Base-by-base conservation (phyloP, 345 rosid genomes). In the Geranium rotundifolium region DNA sequence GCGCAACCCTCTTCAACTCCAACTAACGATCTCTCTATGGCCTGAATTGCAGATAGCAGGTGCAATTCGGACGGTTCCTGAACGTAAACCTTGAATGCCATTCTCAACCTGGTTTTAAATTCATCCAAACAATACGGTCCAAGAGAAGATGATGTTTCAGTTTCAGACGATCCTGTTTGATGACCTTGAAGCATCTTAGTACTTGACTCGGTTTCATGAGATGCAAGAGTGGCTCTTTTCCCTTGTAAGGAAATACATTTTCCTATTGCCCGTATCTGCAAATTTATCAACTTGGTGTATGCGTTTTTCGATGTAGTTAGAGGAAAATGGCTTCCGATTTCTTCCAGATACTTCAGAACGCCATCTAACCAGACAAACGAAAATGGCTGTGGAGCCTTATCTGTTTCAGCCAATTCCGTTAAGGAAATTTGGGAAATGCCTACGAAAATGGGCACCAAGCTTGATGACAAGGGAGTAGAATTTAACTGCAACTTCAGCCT, bases 221-320 rank as follows among this genome's bases (percentile, higher is more conserved):
- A 83, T 54, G 83, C 85, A 67, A 90, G 75, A 59, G 85, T 78
- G 31, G 93, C 89, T 68, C 71, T 69, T 71, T 88, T 93, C 61
- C 95, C 96, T 73, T 82, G 97, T 62, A 90, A 73, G 41, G 83
- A 77, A 72, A 85, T 84, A 84, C 90, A 93, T 80, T 85, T 90
- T 57, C 95, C 97, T 66, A 85, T 72, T 20, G 83, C 92, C 76
- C 73, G 81, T 67, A 88, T 70, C 72, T 85, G 96, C 66, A 85
- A 80, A 69, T 75, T 83, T 67, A 93, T 72, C 68, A 90, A 72
- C 73, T 77, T 80, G 59, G 83, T 64, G 75, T 84, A 84, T 56
- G 67, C 19, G 70, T 75, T 73, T 71, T 67, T 65, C 57, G 82
- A 72, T 62, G 66, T 70, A n/a, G 72, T 72, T 29, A 59, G 65